phyloP scores from a whole-genome alignment of 805 yeast genomes.

The Zygoascus flipseniorum region DNA sequence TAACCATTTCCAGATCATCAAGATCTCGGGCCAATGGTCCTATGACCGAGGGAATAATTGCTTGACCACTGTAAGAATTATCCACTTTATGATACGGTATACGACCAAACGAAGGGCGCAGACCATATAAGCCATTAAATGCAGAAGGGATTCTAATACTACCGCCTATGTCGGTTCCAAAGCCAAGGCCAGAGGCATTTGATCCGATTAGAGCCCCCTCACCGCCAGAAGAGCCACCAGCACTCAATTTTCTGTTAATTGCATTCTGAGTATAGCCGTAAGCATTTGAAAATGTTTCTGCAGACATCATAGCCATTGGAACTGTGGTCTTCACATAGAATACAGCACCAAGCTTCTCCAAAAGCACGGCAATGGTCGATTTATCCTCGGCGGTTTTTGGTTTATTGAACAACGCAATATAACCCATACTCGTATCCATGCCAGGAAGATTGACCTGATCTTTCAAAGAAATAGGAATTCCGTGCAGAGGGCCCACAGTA shows the following conservation, averaged over 20 bases:
- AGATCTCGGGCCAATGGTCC: constrained; percentile 41
- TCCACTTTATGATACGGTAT: constrained; percentile 8
- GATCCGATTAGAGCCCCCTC: constrained; percentile 41
- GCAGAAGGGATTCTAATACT: constrained; percentile 42
- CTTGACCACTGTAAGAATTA: constrained; percentile 30
- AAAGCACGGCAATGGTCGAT: constrained; percentile 33
- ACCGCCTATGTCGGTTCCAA: constrained; percentile 49
- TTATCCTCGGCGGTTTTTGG: constrained; percentile 26
- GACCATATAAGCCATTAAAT: constrained; percentile 40
- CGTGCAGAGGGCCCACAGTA: constrained; percentile 55
- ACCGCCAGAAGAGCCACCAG: constrained; percentile 53
- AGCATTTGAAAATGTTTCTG: constrained; percentile 37
- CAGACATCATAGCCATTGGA: constrained; percentile 44
- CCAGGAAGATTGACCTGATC: constrained; percentile 42
- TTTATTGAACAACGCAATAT: constrained; percentile 24
- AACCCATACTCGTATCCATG: constrained; percentile 43
- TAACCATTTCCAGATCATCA: constrained; percentile 34
- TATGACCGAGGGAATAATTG: constrained; percentile 34
- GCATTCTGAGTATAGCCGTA: constrained; percentile 43
- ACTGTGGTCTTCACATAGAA: constrained; percentile 47
- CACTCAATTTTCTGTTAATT: constrained; percentile 33
- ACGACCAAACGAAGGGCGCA: constrained; percentile 37
- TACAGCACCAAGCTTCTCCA: constrained; percentile 43
- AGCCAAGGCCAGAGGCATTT: constrained; percentile 43
- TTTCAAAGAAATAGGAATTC: constrained; percentile 56